Evolutionary conservation across 352 stramenopile genomes (phyloP).

Genomic region (Phytophthora podocarpi): DNA sequence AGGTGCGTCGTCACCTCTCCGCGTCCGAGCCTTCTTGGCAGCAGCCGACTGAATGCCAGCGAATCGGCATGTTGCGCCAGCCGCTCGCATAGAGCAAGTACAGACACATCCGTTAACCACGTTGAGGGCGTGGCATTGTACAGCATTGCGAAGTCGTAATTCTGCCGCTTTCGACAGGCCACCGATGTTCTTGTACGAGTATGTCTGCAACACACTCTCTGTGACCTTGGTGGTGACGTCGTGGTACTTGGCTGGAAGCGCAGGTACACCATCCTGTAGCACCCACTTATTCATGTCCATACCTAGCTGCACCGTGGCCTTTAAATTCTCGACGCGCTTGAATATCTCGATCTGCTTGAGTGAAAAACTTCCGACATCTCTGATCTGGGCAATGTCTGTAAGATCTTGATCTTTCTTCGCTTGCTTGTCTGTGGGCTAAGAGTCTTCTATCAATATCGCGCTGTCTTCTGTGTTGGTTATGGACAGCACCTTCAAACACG

Average conservation of each 20-base stretch:
- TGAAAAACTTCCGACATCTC: constrained; percentile 3
- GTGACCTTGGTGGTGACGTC: neutral
- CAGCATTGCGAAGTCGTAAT: neutral
- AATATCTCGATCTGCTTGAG: constrained; percentile 13
- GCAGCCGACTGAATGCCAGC: neutral
- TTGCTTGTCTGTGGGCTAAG: neutral
- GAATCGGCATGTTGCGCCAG: neutral
- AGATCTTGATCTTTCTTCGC: neutral
- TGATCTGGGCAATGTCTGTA: neutral
- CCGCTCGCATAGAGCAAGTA: neutral
- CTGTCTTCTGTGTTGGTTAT: too few species aligned
- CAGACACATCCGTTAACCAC: neutral
- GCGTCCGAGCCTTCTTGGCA: neutral
- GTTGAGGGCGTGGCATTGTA: neutral
- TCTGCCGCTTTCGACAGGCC: neutral
- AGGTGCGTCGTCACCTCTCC: neutral
- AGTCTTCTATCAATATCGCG: neutral
- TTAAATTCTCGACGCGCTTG: neutral
- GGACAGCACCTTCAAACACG: constrained; percentile 1
- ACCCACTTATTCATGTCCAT: constrained; percentile 4
- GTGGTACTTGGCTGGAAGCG: neutral
- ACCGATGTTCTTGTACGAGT: neutral
- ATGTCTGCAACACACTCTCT: neutral
- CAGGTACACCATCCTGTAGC: neutral
- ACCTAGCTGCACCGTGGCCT: neutral